Percentiles rank a stretch among this genome's conserved stretches.
Conservation (phyloP, 345 rosid genomes). For the Eucalyptus regnans region DNA sequence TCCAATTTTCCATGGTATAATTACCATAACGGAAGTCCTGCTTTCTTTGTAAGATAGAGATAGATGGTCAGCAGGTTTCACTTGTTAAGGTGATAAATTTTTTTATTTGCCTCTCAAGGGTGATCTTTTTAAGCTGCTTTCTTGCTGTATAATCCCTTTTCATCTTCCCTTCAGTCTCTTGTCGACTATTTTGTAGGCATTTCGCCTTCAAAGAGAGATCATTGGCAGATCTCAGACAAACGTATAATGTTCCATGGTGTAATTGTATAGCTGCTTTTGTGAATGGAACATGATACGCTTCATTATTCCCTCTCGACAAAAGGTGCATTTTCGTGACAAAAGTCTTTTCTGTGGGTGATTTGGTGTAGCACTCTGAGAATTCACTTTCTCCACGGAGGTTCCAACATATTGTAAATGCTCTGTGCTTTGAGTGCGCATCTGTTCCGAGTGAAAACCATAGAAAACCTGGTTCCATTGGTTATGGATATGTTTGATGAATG, state of each 20-base stretch:
- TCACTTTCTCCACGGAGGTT: background rate
- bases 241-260: background rate
- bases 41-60: conserved; percentile 4
- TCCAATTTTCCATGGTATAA: background rate
- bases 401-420: background rate
- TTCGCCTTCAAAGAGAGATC: background rate
- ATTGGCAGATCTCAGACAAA: background rate
- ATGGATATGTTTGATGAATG: background rate
- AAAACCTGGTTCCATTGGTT: background rate
- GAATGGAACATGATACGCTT: background rate
- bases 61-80: background rate
- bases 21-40: background rate
- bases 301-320: background rate
- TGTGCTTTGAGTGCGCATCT: background rate
- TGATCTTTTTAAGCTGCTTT: background rate
- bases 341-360: background rate
- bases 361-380: background rate
- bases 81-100: background rate
- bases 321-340: background rate
- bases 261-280: background rate
- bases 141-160: background rate
- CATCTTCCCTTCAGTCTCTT: background rate
- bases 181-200: background rate
- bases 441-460: background rate
- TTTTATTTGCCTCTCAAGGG: background rate